These are phyloP conservation scores for Claviceps pazoutovae DNA, from an alignment of 2,329 filamentous ascomycete genomes.

Conservation along the genomic window DNA sequence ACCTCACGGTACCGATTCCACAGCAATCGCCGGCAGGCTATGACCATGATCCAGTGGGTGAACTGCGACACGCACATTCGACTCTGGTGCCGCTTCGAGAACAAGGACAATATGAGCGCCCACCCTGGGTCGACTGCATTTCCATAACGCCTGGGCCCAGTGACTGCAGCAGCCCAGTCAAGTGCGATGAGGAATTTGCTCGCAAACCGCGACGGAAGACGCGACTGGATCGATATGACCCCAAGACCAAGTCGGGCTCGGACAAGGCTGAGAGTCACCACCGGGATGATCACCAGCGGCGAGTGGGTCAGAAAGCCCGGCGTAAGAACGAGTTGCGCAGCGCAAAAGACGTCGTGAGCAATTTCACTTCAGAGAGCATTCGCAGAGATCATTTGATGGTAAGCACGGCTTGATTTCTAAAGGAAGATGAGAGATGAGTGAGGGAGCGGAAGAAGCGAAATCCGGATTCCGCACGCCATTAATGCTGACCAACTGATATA, in stretches of 20 bases:
- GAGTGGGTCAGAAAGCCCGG: not conserved
- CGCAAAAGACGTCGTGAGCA: slow-evolving; percentile 35
- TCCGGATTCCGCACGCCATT: not conserved
- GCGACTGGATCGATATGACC: slow-evolving; percentile 9
- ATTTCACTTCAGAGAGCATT: slow-evolving; percentile 32
- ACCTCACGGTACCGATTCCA: not conserved
- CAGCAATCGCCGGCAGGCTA: not conserved
- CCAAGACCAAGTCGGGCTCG: not conserved
- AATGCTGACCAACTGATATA: not conserved
- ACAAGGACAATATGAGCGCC: not conserved
- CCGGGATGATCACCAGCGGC: not conserved
- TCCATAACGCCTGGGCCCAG: not conserved
- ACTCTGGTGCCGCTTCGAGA: not conserved
- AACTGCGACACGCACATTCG: not conserved
- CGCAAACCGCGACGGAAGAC: slow-evolving; percentile 9
- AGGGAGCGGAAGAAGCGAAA: too few species aligned
- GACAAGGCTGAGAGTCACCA: not conserved
- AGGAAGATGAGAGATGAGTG: not conserved
- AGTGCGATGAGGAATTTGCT: slow-evolving; percentile 2
- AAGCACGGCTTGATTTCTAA: not conserved
- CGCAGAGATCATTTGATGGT: slow-evolving; percentile 3
- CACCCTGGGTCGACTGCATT: not conserved
- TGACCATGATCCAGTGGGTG: not conserved
- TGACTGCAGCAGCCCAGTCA: not conserved
- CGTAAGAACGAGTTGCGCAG: slow-evolving; percentile 18